Base-by-base conservation (phyloP, 2,329 filamentous ascomycete genomes). In the Colletotrichum lini region DNA sequence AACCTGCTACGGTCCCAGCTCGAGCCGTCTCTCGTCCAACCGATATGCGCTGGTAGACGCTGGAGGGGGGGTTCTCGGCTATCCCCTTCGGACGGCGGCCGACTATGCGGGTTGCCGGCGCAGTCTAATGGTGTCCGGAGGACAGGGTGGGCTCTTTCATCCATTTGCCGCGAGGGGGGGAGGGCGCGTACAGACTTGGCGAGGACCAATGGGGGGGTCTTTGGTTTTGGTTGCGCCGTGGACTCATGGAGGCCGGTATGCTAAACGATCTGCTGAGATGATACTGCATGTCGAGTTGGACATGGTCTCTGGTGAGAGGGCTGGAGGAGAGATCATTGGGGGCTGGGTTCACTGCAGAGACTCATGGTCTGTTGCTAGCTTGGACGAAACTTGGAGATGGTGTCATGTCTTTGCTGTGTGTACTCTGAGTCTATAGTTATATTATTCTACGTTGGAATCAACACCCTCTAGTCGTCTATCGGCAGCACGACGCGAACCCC, bases 401-500 rank as follows among this genome's bases (percentile, higher is more conserved):
- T 8, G 30, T 35, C 30, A 8, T 30, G 30, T 30, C 30, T 30
- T 30, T 30, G 30, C 30, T 35, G 9, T 8, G 30, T 35, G 4
- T 30, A 8, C 8, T 35, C 30, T 1, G 9, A 9, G n/a, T 61
- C n/a, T 50, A 18, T 21, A 18, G 16, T 50, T 5, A 50, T 18
- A 26, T 40, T 6, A 35, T 8, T 35, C 30, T 21, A 12, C 45
- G 44, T n/a, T 40, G 12, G 2, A 1, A 50, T 16, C 4, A 21
- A 18, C 5, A 30, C 7, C 50, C 40, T 12, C 60, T 54, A 73
- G 0, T 77, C 74, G 35, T 76, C 76, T 45, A 77, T 74, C 1
- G 76, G 76, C 59, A 77, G 63, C 1, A 77, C 76, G 0, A 73
- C 75, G 12, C 76, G 73, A 1, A 75, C 60, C 13, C 75, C 75